Base-by-base conservation (phyloP, 129 eudicot species). In the Flaveria linearis region DNA sequence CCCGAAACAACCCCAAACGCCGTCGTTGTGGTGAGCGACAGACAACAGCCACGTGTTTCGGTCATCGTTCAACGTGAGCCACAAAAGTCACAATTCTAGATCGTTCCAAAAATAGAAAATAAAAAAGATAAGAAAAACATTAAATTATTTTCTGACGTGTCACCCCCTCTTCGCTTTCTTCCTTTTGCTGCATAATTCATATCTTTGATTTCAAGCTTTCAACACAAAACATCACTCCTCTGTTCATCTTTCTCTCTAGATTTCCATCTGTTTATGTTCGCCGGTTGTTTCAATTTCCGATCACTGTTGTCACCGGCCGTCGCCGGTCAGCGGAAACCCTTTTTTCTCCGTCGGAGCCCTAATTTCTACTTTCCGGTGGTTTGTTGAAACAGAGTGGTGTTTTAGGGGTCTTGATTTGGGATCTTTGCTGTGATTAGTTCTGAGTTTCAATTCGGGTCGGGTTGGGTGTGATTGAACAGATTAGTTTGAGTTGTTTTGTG, bases 21-120 rank as follows among this genome's bases (percentile, higher is more conserved):
- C 39, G 75, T 66, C 79, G 75, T 74, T 65, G 55, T 41, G 4
- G 39, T 43, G 41, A 23, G 47, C 64, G 72, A 61, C 75, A 77
- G 63, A 61, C 41, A 74, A 76, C 25, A 42, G 85, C 88, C 93
- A 84, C 92, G 91, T 86, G 93, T 88, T 78, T 7, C 43, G 58
- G 84, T 75, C 84, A 70, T 73, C 68, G 71, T 7, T 73, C 82
- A 86, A 71, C 72, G 52, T 82, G 47, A 88, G 87, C 96, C 96
- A 88, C 97, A 88, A 86, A 80, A 71, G 56, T 78, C 85, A 82
- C 76, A 49, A 69, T 58, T 87, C 96, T 85, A 69, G 84, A 82
- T 69, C 61, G 9, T 88, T 88, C 93, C 73, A 43, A 72, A 58
- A 70, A 47, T 33, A 33, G 39, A 33, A 33, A 33, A 33, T 33